Conservation (phyloP, 1,284 basidiomycete species). For the Gymnopus androsaceus region DNA sequence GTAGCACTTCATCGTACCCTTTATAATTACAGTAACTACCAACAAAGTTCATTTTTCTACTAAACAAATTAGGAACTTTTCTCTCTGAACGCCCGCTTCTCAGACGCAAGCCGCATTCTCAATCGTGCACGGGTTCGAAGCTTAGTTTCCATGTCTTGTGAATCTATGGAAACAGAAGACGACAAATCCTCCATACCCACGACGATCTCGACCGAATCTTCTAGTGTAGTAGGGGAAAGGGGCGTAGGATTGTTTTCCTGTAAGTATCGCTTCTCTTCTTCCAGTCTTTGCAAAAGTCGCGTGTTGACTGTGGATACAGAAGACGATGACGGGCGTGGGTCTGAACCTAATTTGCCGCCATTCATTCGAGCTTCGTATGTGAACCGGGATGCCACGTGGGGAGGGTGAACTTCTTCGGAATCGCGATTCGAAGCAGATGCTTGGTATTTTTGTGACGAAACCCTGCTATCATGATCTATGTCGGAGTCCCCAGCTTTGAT, state of each 20-base stretch:
- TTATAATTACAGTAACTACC: not conserved
- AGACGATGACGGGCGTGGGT: slow-evolving; percentile 6
- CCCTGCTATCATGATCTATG: not conserved
- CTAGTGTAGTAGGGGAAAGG: not conserved
- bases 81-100: slow-evolving; percentile 33
- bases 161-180: slow-evolving; percentile 18
- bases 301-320: slow-evolving; percentile 29
- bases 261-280: slow-evolving; percentile 41
- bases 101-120: slow-evolving; percentile 50
- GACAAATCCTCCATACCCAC: not conserved
- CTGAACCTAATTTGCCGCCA: slow-evolving; percentile 2
- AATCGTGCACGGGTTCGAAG: slow-evolving; percentile 52
- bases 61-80: not conserved
- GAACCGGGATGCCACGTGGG: not conserved
- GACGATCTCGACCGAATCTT: slow-evolving; percentile 1
- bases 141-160: slow-evolving; percentile 39
- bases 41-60: not conserved
- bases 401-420: not conserved
- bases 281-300: slow-evolving; percentile 46
- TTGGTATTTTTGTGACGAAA: no score
- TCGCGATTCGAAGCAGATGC: not conserved
- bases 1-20: not conserved
- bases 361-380: not conserved
- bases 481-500: not conserved
- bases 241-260: not conserved